phyloP scores from a whole-genome alignment of 2,329 filamentous ascomycete genomes.

The Ceratocystis huliohia region DNA sequence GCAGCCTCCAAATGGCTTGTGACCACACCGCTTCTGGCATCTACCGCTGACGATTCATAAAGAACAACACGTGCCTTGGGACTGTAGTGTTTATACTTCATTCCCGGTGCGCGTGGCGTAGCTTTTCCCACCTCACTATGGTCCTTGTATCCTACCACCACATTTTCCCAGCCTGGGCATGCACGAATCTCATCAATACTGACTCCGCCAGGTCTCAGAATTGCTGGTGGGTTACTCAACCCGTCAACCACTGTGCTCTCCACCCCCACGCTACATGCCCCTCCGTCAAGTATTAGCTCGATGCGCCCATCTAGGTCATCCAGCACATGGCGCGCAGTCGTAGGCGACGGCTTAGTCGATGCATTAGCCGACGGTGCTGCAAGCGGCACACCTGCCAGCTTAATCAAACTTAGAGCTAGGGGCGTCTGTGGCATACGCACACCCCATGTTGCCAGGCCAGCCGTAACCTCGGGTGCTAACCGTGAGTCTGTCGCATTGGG shows the following conservation, averaged over 20 bases:
- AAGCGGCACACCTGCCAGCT: constrained; percentile 61
- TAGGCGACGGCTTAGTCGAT: constrained; percentile 84
- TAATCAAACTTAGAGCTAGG: constrained; percentile 79
- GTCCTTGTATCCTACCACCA: constrained; percentile 68
- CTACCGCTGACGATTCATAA: constrained; percentile 48
- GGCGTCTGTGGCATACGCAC: constrained; percentile 71
- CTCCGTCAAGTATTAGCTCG: constrained; percentile 78
- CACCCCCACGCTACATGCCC: constrained; percentile 73
- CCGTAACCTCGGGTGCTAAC: constrained; percentile 84
- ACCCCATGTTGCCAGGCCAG: constrained; percentile 71
- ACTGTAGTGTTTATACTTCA: constrained; percentile 99
- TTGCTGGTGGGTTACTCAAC: constrained; percentile 62
- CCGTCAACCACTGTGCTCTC: constrained; percentile 97
- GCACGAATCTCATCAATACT: constrained; percentile 64
- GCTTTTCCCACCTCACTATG: constrained; percentile 48
- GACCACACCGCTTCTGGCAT: constrained; percentile 29
- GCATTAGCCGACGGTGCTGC: constrained; percentile 92
- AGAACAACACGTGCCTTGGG: constrained; percentile 76
- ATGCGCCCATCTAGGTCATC: constrained; percentile 76
- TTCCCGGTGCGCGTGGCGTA: constrained; percentile 78
- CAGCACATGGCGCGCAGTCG: constrained; percentile 74
- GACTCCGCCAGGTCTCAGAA: constrained; percentile 78
- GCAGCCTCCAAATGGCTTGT: constrained; percentile 28
- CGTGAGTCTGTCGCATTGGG: constrained; percentile 56
- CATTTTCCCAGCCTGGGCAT: constrained; percentile 70